A percentile compares a stretch with the other conserved stretches of the same genome.
Conservation (phyloP, 345 rosid genomes). For the Nasturtium officinale region DNA sequence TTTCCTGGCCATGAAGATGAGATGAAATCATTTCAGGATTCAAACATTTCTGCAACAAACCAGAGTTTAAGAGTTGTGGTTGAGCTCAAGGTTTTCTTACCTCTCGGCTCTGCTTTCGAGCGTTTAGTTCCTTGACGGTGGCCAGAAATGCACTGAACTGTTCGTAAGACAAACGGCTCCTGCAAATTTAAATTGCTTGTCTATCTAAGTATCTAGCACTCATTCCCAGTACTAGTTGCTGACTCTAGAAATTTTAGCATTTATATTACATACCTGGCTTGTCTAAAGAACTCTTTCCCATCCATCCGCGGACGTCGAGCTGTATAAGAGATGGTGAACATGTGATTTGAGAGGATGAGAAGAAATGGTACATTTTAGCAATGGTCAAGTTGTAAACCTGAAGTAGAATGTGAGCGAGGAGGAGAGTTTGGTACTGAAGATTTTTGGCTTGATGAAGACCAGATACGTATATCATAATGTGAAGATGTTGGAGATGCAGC, state of each 20-base stretch:
- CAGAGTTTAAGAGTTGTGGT: not conserved
- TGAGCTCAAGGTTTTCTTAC: conserved; percentile 38
- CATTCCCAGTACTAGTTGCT: conserved; percentile 4
- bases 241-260: not conserved
- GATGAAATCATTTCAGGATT: not conserved
- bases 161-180: conserved; percentile 90
- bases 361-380: not conserved
- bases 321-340: not conserved
- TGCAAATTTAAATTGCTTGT: conserved; percentile 25
- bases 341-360: not conserved
- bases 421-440: conserved; percentile 92
- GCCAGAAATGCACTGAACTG: conserved; percentile 95
- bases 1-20: conserved; percentile 56
- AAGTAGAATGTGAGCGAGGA: conserved; percentile 68
- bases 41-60: too few species aligned
- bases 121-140: conserved; percentile 90
- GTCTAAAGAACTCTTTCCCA: conserved; percentile 98
- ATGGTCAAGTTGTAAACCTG: conserved; percentile 53
- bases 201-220: not conserved
- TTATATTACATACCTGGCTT: conserved; percentile 63
- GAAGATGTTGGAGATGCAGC: conserved; percentile 65
- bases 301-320: conserved; percentile 74
- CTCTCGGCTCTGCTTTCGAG: conserved; percentile 87
- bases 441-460: conserved; percentile 92
- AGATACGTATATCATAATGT: conserved; percentile 59